Percentiles rank a stretch among this genome's conserved stretches.
These are phyloP conservation scores for Earliella scabrosa DNA, from an alignment of 1,284 basidiomycete species.

Conservation along the genomic window DNA sequence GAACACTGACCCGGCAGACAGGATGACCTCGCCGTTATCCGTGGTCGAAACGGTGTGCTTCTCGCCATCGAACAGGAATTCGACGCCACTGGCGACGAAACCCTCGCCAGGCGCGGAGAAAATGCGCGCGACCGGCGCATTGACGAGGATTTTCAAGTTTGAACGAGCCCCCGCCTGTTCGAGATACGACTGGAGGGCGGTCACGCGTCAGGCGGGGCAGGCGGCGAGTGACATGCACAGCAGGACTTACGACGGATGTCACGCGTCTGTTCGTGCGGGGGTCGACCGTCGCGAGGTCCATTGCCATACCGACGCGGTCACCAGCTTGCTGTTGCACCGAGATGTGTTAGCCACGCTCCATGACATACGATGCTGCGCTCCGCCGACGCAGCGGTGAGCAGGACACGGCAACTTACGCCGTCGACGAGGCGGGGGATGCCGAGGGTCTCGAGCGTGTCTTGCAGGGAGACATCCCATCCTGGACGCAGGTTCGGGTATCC, in stretches of 20 bases:
- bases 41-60: conserved; percentile 28
- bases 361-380: too few species aligned
- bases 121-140: conserved; percentile 23
- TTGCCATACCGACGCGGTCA: background rate
- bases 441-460: conserved; percentile 5
- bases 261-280: conserved; percentile 10
- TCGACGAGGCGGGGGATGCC: conserved; percentile 2
- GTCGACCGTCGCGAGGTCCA: conserved; percentile 9
- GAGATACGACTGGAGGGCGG: conserved; percentile 19
- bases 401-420: background rate
- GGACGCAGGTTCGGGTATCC: conserved; percentile 6
- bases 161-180: conserved; percentile 13
- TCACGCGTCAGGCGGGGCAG: background rate
- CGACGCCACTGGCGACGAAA: conserved; percentile 37
- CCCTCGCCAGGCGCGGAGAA: conserved; percentile 5
- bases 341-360: too few species aligned
- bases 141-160: conserved; percentile 27
- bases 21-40: conserved; percentile 41
- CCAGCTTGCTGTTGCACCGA: conserved; percentile 10
- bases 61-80: conserved; percentile 33
- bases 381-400: too few species aligned
- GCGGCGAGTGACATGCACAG: background rate
- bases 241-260: conserved; percentile 9
- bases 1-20: conserved; percentile 37
- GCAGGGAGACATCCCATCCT: conserved; percentile 4